These are phyloP conservation scores for Periconia digitata DNA, from an alignment of 2,329 filamentous ascomycete genomes.

Conservation along the genomic window DNA sequence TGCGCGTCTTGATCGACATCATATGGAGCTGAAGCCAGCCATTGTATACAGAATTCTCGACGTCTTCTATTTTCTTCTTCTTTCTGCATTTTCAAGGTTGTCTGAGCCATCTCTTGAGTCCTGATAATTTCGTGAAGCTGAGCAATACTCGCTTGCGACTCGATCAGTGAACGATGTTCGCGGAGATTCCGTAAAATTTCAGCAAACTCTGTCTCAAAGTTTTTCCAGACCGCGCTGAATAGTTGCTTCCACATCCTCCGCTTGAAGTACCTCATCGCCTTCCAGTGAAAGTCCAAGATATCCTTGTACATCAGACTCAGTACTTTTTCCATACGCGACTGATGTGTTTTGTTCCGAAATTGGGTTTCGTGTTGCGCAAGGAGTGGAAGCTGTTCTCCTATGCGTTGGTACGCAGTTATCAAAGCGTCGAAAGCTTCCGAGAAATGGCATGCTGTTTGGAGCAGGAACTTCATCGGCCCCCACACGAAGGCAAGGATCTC, in stretches of 20 bases:
- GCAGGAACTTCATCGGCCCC: slow-evolving; percentile 14
- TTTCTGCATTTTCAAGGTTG: slow-evolving; percentile 14
- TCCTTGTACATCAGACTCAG: slow-evolving; percentile 10
- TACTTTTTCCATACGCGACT: slow-evolving; percentile 4
- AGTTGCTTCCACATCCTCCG: slow-evolving; percentile 27
- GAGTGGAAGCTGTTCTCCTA: slow-evolving; percentile 25
- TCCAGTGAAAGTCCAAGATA: slow-evolving; percentile 13
- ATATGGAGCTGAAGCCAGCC: slow-evolving; percentile 16
- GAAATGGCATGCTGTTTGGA: slow-evolving; percentile 4
- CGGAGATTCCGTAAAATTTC: slow-evolving; percentile 32
- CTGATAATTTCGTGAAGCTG: slow-evolving; percentile 15
- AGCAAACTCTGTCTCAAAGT: slow-evolving; percentile 28
- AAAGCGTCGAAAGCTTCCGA: slow-evolving; percentile 8
- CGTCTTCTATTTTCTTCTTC: slow-evolving; percentile 9
- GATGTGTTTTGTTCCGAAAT: slow-evolving; percentile 1
- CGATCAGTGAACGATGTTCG: slow-evolving; percentile 31
- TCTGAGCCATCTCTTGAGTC: slow-evolving; percentile 26
- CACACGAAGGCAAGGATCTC: slow-evolving; percentile 30
- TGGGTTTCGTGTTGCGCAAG: slow-evolving; percentile 10
- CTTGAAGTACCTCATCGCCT: slow-evolving; percentile 11
- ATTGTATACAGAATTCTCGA: slow-evolving; percentile 3
- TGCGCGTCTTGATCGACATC: slow-evolving; percentile 23
- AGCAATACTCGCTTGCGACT: slow-evolving; percentile 22
- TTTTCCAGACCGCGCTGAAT: slow-evolving; percentile 37
- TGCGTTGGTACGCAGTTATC: slow-evolving; percentile 17